Evolutionary conservation across 106 monocot species (phyloP).

Genomic region (Cymbidium sinense): DNA sequence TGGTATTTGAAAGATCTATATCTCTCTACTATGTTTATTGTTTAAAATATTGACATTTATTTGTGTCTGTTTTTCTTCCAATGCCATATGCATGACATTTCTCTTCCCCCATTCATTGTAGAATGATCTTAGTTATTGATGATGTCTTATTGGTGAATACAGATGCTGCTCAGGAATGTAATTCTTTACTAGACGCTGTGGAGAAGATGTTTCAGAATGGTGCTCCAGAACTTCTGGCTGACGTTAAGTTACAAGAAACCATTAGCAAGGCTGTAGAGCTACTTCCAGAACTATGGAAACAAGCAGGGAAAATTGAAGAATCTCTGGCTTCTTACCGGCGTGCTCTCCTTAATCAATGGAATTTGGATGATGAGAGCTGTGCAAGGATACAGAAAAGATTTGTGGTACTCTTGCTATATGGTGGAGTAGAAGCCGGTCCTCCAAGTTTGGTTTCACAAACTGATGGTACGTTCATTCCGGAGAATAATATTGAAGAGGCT

Average conservation of each 20-base stretch:
- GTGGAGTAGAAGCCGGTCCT: constrained; percentile 59
- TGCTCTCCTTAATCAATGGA: constrained; percentile 81
- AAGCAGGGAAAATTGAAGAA: constrained; percentile 64
- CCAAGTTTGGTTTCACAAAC: constrained; percentile 67
- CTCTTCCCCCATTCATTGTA: neutral
- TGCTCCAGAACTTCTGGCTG: constrained; percentile 37
- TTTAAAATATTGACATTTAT: neutral
- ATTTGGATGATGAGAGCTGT: constrained; percentile 65
- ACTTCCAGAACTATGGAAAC: constrained; percentile 93
- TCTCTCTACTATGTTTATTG: neutral
- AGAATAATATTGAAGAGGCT: constrained; percentile 86
- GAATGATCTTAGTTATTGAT: neutral
- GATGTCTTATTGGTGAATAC: constrained; percentile 5
- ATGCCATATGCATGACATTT: neutral
- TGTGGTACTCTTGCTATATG: constrained; percentile 65
- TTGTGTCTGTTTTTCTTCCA: neutral
- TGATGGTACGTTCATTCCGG: constrained; percentile 76
- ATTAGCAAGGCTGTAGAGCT: constrained; percentile 81
- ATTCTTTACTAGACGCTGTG: constrained; percentile 58
- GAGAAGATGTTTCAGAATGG: constrained; percentile 64
- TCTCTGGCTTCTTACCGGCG: constrained; percentile 61
- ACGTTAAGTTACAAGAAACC: constrained; percentile 69
- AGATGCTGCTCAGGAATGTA: constrained; percentile 76
- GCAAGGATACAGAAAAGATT: constrained; percentile 84
- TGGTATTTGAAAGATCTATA: constrained; percentile 28